Evolutionary conservation across 73 alveolate species (phyloP).

Genomic region (Uronychia binucleata): DNA sequence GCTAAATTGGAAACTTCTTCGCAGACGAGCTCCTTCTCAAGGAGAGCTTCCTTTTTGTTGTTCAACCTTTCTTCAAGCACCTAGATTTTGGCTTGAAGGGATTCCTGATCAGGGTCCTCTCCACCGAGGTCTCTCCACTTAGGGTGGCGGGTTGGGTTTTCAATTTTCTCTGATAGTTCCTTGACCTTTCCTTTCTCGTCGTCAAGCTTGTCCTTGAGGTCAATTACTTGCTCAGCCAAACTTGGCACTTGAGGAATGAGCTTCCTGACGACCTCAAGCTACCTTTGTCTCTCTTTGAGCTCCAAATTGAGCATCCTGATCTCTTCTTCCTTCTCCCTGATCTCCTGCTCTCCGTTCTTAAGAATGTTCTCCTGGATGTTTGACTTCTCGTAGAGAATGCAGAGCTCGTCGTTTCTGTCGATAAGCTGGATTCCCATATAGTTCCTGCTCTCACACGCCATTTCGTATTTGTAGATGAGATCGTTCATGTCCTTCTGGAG

Average conservation of each 20-base stretch:
- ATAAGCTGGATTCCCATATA: conserved; percentile 96
- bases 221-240: conserved; percentile 81
- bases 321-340: conserved; percentile 95
- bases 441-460: conserved; percentile 95
- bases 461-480: conserved; percentile 91
- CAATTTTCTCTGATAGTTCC: conserved; percentile 86
- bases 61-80: conserved; percentile 95
- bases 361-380: conserved; percentile 92
- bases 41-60: conserved; percentile 89
- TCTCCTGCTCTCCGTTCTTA: conserved; percentile 92
- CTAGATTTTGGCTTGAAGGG: conserved; percentile 92
- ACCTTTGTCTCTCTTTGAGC: conserved; percentile 85
- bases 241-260: conserved; percentile 91
- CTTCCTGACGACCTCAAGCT: conserved; percentile 92
- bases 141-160: conserved; percentile 91
- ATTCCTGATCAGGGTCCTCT: conserved; percentile 97
- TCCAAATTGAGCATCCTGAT: conserved; percentile 91
- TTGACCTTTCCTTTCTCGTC: conserved; percentile 78
- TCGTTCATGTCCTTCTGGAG: conserved; percentile 95
- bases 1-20: conserved; percentile 96
- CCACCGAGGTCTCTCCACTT: conserved; percentile 94
- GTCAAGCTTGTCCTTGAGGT: conserved; percentile 78
- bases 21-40: conserved; percentile 94
- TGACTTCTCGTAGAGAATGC: conserved; percentile 94
- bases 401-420: conserved; percentile 97